Base-by-base conservation (phyloP, 139 green algal genomes). In the Pedinophyceae sp. region DNA sequence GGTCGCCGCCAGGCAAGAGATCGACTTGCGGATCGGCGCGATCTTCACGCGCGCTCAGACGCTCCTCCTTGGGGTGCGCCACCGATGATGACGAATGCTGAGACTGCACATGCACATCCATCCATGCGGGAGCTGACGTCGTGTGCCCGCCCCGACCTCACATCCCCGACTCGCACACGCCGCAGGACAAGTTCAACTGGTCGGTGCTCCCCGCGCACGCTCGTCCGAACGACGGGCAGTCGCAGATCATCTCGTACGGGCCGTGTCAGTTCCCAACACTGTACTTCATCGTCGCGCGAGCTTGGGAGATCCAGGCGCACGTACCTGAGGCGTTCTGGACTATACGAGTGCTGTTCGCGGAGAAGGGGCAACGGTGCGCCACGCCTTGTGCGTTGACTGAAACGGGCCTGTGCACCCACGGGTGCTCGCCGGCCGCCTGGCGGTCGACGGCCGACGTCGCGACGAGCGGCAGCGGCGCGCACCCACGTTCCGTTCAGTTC, bases 201-300 rank as follows among this genome's bases (percentile, higher is more conserved):
- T 40, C 30, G 20, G 58, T n/a, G n/a, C 69, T 52, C 6, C 50
- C 59, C 3, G 51, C n/a, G n/a, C n/a, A n/a, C n/a, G n/a, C n/a
- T n/a, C n/a, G n/a, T n/a, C n/a, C n/a, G n/a, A n/a, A n/a, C n/a
- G n/a, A n/a, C n/a, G n/a, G n/a, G n/a, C n/a, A n/a, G n/a, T n/a
- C n/a, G 34, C 34, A 43, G 34, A 19, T 54, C 4, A n/a, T 54
- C 20, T 54, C n/a, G 6, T 43, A 95, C 71, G 87, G 87, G 2
- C 88, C 88, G 25, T 96, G 88, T 66, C 89, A 97, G 73, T 97
- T 97, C 65, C 91, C 91, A 20, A 97, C 91, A 0, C 75, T 99
- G 43, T 88, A 88, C 1, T 78, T 99, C 30, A 90, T 97, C 34
- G 91, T 99, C 50, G 78, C 96, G 73, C 72, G 91, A 3, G 75